Conservation (phyloP, 2,329 filamentous ascomycete genomes). For the Neopestalotiopsis sp. region DNA sequence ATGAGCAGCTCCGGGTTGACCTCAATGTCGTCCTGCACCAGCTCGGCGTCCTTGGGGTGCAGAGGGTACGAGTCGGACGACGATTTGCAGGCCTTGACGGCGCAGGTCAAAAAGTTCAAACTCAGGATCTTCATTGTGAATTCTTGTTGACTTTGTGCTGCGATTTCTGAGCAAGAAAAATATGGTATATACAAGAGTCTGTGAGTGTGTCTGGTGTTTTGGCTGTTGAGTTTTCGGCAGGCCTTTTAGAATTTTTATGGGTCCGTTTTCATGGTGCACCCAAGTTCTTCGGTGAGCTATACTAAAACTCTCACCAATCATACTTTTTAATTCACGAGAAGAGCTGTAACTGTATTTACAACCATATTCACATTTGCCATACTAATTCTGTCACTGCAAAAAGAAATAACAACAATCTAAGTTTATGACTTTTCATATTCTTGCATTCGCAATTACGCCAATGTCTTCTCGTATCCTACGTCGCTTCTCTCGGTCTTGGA, state of each 20-base stretch:
- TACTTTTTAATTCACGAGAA: neutral
- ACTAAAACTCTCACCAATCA: too few relatives aligned
- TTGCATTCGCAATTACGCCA: constrained; percentile 41
- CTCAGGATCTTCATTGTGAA: constrained; percentile 83
- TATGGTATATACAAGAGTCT: neutral
- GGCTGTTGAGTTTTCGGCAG: constrained; percentile 1
- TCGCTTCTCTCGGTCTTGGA: constrained; percentile 38
- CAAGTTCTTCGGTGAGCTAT: neutral
- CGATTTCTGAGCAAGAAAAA: too few relatives aligned
- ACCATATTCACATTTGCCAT: neutral
- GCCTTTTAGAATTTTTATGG: constrained; percentile 21
- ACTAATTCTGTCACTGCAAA: neutral
- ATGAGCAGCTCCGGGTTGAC: constrained; percentile 80
- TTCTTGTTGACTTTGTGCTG: neutral
- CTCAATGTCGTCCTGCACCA: constrained; percentile 83
- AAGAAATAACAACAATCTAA: neutral
- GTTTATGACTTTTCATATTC: neutral
- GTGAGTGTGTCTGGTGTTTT: neutral
- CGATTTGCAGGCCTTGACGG: constrained; percentile 91
- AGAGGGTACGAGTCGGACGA: constrained; percentile 83
- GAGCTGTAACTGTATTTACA: neutral
- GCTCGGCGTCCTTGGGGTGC: constrained; percentile 89
- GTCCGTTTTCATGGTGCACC: constrained; percentile 1
- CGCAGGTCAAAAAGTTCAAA: constrained; percentile 95
- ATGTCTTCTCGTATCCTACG: constrained; percentile 49